Base-by-base conservation (phyloP, 2,329 filamentous ascomycete species). In the Aspergillus niger region DNA sequence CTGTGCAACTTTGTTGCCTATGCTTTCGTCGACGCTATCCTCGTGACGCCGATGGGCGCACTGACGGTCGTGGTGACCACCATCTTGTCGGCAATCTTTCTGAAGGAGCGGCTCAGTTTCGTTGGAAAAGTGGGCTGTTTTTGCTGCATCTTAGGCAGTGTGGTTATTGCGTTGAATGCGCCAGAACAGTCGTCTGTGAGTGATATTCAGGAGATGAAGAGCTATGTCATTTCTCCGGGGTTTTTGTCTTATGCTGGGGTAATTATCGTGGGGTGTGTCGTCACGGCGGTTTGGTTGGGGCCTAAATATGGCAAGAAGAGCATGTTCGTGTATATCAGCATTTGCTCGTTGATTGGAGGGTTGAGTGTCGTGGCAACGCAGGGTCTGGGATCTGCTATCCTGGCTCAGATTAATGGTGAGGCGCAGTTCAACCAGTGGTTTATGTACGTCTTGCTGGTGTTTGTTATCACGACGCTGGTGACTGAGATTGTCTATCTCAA, bases 341-440 rank as follows among this genome's bases (percentile, higher is more conserved):
- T 99, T 69, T 99, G 95, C 84, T 97, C 92, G 79, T 86, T 96
- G 82, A 88, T 98, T 63, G 95, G 95, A 65, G 95, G 93, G 1
- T 81, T 98, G 72, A 97, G 92, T 77, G 95, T 98, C 8, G 95
- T 98, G 57, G 90, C 92, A 15, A 98, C 93, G 2, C 94, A 98
- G 77, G 95, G 95, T 17, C 79, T 99, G 47, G 95, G 95, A 55
- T 88, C 94, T 57, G 94, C 94, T 17, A 93, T 99, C 65, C 85
- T 97, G 58, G 91, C 94, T 0, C 92, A 96, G 80, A 89, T 89
- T 61, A 84, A 85, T 17, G 95, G 94, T 15, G 86, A 87, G 53
- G 84, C 89, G 2, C 93, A 99, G 82, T 98, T 97, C 78, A 97
- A 97, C 75, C 87, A 98, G 74, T 98, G 94, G 94, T 99, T 99